Conservation (phyloP, 2,329 filamentous ascomycete genomes). For the Teratosphaeria nubilosa region DNA sequence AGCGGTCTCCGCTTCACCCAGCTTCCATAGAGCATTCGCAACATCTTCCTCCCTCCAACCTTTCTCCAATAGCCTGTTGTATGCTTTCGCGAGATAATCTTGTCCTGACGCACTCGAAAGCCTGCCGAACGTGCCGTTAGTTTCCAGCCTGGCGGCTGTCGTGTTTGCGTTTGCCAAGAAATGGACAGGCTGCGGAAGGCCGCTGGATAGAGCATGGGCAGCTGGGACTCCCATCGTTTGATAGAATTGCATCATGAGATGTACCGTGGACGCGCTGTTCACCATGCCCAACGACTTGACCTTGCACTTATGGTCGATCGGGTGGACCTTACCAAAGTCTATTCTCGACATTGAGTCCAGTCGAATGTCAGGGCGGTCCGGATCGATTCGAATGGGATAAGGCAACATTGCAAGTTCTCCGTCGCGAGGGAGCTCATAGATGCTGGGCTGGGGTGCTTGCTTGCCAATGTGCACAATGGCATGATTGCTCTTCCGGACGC, state of each 20-base stretch:
- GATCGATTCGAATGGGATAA: conserved; percentile 4
- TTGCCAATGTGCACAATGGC: conserved; percentile 14
- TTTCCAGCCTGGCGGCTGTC: too few relatives aligned
- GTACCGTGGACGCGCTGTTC: background rate
- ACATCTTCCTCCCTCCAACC: too few relatives aligned
- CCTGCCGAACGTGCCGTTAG: too few relatives aligned
- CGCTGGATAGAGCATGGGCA: background rate
- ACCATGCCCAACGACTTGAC: background rate
- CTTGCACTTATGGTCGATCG: background rate
- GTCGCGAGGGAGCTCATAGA: background rate
- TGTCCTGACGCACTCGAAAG: too few relatives aligned
- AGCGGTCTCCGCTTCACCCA: too few relatives aligned
- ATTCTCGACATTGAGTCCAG: conserved; percentile 7
- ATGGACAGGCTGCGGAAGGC: too few relatives aligned
- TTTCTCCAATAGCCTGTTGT: too few relatives aligned
- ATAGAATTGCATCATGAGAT: background rate
- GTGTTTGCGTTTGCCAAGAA: too few relatives aligned
- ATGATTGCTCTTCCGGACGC: conserved; percentile 13
- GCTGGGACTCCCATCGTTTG: background rate
- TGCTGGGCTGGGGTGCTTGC: background rate
- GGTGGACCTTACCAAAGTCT: background rate
- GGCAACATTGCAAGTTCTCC: conserved; percentile 6
- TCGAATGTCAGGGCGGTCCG: background rate
- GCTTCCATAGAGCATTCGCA: too few relatives aligned
- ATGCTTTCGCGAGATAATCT: too few relatives aligned